phyloP scores from a whole-genome alignment of 1,284 basidiomycete species.

The Pholiota adiposa region DNA sequence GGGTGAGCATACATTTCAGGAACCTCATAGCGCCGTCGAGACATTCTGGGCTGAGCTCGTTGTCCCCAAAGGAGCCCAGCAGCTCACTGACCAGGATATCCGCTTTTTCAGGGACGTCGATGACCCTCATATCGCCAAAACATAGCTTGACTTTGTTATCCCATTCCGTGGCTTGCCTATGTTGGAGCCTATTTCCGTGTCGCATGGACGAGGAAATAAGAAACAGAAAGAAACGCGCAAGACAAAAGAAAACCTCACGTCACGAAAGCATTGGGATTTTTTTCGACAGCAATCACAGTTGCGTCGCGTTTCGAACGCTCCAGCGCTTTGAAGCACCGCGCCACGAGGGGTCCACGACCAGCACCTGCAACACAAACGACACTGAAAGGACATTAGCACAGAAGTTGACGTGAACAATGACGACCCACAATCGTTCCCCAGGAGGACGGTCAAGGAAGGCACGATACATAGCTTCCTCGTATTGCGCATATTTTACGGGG shows the following conservation, averaged over 20 bases:
- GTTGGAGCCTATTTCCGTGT: constrained; percentile 67
- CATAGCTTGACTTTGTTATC: constrained; percentile 79
- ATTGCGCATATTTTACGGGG: constrained; percentile 94
- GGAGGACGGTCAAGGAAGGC: constrained; percentile 78
- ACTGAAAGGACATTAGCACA: constrained; percentile 42
- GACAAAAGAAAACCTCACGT: constrained; percentile 61
- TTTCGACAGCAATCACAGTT: constrained; percentile 90
- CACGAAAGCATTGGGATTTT: constrained; percentile 93
- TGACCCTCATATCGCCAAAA: constrained; percentile 92
- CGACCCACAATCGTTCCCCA: constrained; percentile 59
- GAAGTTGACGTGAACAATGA: constrained; percentile 5
- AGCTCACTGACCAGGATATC: constrained; percentile 97
- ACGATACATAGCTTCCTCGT: constrained; percentile 91
- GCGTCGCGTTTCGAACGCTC: constrained; percentile 70
- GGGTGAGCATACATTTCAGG: constrained; percentile 71
- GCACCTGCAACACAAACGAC: constrained; percentile 93
- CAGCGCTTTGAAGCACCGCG: constrained; percentile 82
- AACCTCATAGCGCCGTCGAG: constrained; percentile 94
- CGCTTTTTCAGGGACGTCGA: constrained; percentile 81
- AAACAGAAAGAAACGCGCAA: constrained; percentile 5
- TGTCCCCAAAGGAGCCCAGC: constrained; percentile 97
- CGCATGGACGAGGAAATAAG: constrained; percentile 4
- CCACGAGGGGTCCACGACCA: constrained; percentile 93
- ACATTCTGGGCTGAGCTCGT: constrained; percentile 97
- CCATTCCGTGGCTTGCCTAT: constrained; percentile 85